Percentiles rank a stretch among this genome's conserved stretches.
Conservation (phyloP, 225 moss, liverwort and hornwort species). For the Neckera pumila region DNA sequence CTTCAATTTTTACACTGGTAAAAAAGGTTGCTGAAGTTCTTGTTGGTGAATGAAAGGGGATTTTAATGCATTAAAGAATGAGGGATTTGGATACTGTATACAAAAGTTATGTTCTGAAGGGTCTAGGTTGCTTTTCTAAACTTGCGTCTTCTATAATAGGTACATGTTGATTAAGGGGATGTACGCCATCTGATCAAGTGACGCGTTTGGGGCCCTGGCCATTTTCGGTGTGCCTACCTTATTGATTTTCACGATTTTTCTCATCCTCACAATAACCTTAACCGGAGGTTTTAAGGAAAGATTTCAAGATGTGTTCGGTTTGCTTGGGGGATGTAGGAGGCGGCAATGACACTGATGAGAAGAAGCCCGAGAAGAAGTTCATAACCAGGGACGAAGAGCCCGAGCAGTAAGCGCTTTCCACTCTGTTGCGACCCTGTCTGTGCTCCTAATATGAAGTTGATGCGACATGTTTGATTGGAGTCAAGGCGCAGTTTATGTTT, state of each 20-base stretch:
- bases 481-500: neutral
- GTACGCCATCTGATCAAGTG: neutral
- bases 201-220: neutral
- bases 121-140: neutral
- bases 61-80: neutral
- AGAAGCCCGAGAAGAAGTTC: slow-evolving; percentile 80
- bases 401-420: slow-evolving; percentile 53
- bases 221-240: neutral
- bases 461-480: neutral
- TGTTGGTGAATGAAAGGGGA: neutral
- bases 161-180: neutral
- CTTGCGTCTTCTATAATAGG: neutral
- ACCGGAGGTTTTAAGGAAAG: neutral
- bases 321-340: slow-evolving; percentile 29
- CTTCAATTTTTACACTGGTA: no score
- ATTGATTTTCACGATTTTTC: neutral
- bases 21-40: neutral
- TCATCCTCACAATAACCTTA: neutral
- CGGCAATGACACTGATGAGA: slow-evolving; percentile 24
- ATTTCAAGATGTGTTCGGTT: neutral
- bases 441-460: neutral
- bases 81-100: neutral
- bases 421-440: neutral
- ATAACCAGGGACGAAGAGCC: slow-evolving; percentile 88
- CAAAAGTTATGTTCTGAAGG: neutral